These are phyloP conservation scores for Corchorus olitorius DNA, from an alignment of 345 rosid genomes.

Conservation along the genomic window DNA sequence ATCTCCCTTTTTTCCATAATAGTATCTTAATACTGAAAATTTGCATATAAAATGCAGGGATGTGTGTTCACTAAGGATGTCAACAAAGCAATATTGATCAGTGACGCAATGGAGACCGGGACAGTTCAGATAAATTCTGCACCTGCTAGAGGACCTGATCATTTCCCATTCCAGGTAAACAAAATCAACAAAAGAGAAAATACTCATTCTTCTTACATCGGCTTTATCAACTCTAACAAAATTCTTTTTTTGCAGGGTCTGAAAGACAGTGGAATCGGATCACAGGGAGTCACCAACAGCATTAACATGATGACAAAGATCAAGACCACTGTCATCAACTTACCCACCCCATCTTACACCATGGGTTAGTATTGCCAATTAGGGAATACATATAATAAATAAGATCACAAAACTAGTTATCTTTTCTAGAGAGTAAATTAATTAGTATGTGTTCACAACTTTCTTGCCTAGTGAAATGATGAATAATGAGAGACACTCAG, in stretches of 20 bases:
- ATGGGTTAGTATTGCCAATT: constrained; percentile 63
- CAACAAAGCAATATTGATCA: constrained; percentile 82
- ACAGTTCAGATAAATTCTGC: constrained; percentile 99
- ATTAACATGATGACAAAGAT: constrained; percentile 93
- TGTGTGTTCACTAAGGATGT: constrained; percentile 93
- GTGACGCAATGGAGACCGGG: constrained; percentile 99
- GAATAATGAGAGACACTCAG: not conserved
- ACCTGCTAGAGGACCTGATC: constrained; percentile 99
- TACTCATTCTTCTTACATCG: not conserved
- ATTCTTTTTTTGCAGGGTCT: constrained; percentile 55
- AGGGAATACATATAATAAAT: not conserved
- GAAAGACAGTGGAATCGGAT: constrained; percentile 98
- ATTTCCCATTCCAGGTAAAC: constrained; percentile 96
- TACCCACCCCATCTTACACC: constrained; percentile 89
- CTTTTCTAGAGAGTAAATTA: not conserved
- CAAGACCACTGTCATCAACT: constrained; percentile 89
- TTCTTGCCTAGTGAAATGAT: not conserved
- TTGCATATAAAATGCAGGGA: constrained; percentile 48
- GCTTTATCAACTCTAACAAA: not conserved
- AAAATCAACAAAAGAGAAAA: not conserved
- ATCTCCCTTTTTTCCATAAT: not conserved
- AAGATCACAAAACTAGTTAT: not conserved
- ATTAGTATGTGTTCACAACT: not conserved
- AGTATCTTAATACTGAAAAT: not conserved
- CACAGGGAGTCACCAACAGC: constrained; percentile 98